A percentile compares a stretch with the other conserved stretches of the same genome.
These are phyloP conservation scores for Stachybotrys chartarum DNA, from an alignment of 2,329 filamentous ascomycete species.

Conservation along the genomic window DNA sequence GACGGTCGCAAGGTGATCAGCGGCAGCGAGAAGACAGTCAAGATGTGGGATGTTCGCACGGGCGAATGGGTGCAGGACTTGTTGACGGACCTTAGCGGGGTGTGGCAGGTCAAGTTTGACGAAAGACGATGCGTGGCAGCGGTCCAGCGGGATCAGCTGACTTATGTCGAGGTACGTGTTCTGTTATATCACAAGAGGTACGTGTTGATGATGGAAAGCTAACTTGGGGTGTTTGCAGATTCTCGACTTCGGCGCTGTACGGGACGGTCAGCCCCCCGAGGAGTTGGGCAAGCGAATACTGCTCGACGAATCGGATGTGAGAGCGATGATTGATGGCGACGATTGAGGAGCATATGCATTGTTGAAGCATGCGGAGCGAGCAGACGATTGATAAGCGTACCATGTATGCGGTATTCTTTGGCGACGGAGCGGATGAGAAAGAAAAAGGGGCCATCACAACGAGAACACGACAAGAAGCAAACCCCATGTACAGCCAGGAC, in stretches of 20 bases:
- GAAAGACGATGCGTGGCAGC: conserved; percentile 91
- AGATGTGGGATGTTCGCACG: conserved; percentile 96
- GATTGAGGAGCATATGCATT: conserved; percentile 7
- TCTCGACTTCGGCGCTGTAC: conserved; percentile 89
- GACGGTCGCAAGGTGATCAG: conserved; percentile 95
- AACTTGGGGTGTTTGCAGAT: conserved; percentile 52
- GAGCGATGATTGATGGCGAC: conserved; percentile 41
- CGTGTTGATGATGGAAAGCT: conserved; percentile 11
- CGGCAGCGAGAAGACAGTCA: conserved; percentile 88
- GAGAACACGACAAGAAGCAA: background rate
- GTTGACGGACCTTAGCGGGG: conserved; percentile 86
- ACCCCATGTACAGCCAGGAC: background rate
- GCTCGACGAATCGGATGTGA: conserved; percentile 50
- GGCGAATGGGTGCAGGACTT: conserved; percentile 91
- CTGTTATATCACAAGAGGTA: background rate
- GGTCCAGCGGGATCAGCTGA: conserved; percentile 85
- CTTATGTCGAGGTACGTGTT: conserved; percentile 82
- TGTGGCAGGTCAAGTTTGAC: conserved; percentile 99
- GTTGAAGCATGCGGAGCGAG: background rate
- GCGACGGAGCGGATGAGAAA: background rate
- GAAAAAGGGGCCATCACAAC: background rate
- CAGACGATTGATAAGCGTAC: background rate
- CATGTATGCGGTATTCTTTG: background rate
- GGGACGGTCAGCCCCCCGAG: conserved; percentile 74
- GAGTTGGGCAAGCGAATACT: conserved; percentile 73